phyloP scores from a whole-genome alignment of 192 early-diverging fungal genomes.

The Phlyctochytrium planicorne region DNA sequence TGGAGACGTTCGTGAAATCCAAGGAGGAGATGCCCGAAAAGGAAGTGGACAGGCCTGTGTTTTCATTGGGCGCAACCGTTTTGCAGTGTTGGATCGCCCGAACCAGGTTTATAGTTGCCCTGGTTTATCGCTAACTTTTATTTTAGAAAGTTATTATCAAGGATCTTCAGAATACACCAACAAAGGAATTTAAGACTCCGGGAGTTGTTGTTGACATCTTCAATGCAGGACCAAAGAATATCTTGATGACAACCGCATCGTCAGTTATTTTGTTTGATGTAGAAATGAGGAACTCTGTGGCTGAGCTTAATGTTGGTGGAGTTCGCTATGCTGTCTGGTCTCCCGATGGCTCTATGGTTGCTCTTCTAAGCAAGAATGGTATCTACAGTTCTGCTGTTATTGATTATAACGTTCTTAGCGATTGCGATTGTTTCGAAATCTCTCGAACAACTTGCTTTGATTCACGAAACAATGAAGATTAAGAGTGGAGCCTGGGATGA shows the following conservation, averaged over 20 bases:
- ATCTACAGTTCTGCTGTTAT: conserved; percentile 21
- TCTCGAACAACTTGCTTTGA: conserved; percentile 83
- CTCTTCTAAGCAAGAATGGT: conserved; percentile 95
- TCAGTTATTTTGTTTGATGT: conserved; percentile 92
- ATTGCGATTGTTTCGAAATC: conserved; percentile 85
- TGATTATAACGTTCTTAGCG: conserved; percentile 41
- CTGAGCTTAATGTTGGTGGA: conserved; percentile 77
- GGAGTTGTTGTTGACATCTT: conserved; percentile 82
- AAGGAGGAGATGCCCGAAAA: conserved; percentile 62
- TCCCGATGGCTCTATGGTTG: conserved; percentile 81
- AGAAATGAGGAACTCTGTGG: conserved; percentile 71
- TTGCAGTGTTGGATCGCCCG: conserved; percentile 91
- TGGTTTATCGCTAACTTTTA: not conserved
- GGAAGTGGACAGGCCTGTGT: conserved; percentile 81
- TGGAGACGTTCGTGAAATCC: conserved; percentile 57
- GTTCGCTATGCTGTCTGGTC: conserved; percentile 97
- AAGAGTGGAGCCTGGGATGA: conserved; percentile 98
- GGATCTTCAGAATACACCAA: conserved; percentile 81
- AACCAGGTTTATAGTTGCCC: conserved; percentile 56
- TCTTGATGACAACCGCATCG: conserved; percentile 79
- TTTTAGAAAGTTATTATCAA: conserved; percentile 77
- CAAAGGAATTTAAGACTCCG: conserved; percentile 86
- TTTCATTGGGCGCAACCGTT: conserved; percentile 95
- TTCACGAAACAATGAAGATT: conserved; percentile 97
- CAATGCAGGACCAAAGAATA: conserved; percentile 79